Evolutionary conservation across 225 moss, liverwort and hornwort genomes (phyloP), one percentile per base, ranked within the genome.

Genomic region (Takakia lepidozioides): DNA sequence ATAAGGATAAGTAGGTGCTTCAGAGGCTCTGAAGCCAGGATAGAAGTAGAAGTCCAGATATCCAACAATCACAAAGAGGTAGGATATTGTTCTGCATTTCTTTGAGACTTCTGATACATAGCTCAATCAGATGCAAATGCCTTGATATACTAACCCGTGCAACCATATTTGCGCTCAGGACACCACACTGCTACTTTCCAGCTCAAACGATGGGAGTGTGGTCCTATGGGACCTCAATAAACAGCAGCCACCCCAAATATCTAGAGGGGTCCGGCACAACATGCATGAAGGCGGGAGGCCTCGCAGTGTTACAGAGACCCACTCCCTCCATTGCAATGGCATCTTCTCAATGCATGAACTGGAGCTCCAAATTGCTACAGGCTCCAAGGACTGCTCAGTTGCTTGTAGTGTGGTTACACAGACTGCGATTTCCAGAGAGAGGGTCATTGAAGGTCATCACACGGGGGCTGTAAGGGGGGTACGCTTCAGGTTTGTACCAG

Each of bases 181-280:
- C 37, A 60, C 58, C 21, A 69, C 68, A 43, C 53, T 72, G 20
- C 59, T 81, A 18, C 41, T 81, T 8, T 65, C 81, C 29, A 81
- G 72, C 46, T 75, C 75, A 29, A 62, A 68, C 25, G 72, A 72
- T 51, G 72, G 72, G 25, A 72, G 69, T 43, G 65, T 81, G 17
- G 66, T 75, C 4, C 43, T 81, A 2, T 81, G 81, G 81, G 81
- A 76, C 50, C 55, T 81, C 48, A 76, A 72, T 40, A 65, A 69
- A 39, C 61, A 66, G 62, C 47, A 60, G 20, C 32, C 7, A 32
- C 32, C 7, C 32, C 32, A 32, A 32, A 32, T 7, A 11, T 32
- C 25, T 42, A 51, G 61, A 3, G 56, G 49, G 24, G 30, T 42
- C 25, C 34, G 29, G 25, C 50, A 55, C 9, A 52, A 60, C 14